These are phyloP conservation scores for Colletotrichum nymphaeae DNA, from an alignment of 2,329 filamentous ascomycete genomes.

Conservation along the genomic window DNA sequence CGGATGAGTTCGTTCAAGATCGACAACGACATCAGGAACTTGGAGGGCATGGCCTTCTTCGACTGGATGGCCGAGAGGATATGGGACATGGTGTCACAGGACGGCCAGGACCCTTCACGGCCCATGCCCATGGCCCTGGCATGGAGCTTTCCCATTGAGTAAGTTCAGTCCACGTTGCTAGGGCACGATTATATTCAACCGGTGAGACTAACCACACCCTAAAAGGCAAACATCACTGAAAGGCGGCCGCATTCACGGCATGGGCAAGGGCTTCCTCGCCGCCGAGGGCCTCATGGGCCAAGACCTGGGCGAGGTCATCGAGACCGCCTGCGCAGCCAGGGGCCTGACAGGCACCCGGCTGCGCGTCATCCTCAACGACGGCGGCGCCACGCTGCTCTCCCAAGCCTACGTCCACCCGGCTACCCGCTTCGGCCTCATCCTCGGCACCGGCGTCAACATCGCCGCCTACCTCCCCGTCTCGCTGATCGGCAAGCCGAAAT, in stretches of 20 bases:
- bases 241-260: slow-evolving; percentile 67
- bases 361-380: slow-evolving; percentile 74
- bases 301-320: slow-evolving; percentile 69
- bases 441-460: slow-evolving; percentile 76
- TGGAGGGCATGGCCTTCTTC: slow-evolving; percentile 71
- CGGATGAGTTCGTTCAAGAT: slow-evolving; percentile 68
- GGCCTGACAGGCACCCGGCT: slow-evolving; percentile 65
- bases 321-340: slow-evolving; percentile 61
- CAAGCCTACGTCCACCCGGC: slow-evolving; percentile 69
- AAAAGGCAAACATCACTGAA: slow-evolving; percentile 71
- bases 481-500: slow-evolving; percentile 66
- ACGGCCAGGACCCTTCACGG: slow-evolving; percentile 48
- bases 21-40: slow-evolving; percentile 63
- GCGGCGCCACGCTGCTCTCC: slow-evolving; percentile 73
- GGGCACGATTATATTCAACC: too few species aligned
- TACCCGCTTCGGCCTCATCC: slow-evolving; percentile 72
- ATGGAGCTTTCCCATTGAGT: slow-evolving; percentile 80
- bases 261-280: slow-evolving; percentile 76
- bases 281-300: slow-evolving; percentile 67
- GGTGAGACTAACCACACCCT: too few species aligned
- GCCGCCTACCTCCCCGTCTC: slow-evolving; percentile 72
- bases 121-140: slow-evolving; percentile 70
- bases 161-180: slow-evolving; percentile 45
- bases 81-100: slow-evolving; percentile 62
- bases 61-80: slow-evolving; percentile 76